Evolutionary conservation across 1,284 basidiomycete species (phyloP), one percentile per base, ranked within the genome.

Genomic region (Cryptococcus neoformans): DNA sequence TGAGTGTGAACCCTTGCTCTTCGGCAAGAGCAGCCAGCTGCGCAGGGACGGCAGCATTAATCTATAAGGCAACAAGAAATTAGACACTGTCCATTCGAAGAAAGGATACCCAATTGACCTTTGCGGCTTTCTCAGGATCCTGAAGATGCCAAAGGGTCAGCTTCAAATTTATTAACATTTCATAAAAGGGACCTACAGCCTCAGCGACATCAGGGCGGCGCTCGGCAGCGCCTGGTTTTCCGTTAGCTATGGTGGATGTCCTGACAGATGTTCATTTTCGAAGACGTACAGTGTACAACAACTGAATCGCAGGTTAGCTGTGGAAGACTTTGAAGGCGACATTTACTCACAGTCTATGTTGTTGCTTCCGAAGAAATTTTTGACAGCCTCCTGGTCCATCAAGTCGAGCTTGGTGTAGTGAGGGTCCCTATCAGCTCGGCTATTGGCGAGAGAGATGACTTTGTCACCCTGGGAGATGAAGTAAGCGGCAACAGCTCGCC

Each of bases 1-100:
- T 67, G 37, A 82, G 60, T n/a, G 62, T 62, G 65, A 78, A 77
- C 38, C 63, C 67, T 48, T 69, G 52, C 53, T 67, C 55, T 28
- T 53, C 57, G 0, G 74, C 62, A 5, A 78, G 59, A 14, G 56
- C 53, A 8, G 75, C 78, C 28, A 82, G 69, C 55, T 68, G 67
- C 12, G 68, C 70, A 0, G 80, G 79, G 0, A 79, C 79, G 8
- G 70, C 75, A 35, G 78, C 79, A 63, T 82, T 82, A 68, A 82
- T 76, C 59, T 61, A 35, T 38, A 44, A 28, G 28, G 4, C 16
- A 39, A n/a, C 36, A 48, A 28, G 16, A 3, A 51, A 49, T 44
- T 9, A 11, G 46, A 28, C n/a, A 6, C 3, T 51, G 28, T 28
- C 39, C 40, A 14, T 36, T 4, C 16, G 35, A n/a, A 11, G 17